Evolutionary conservation across 2,329 filamentous ascomycete genomes (phyloP).

Genomic region (Penicillium italicum): DNA sequence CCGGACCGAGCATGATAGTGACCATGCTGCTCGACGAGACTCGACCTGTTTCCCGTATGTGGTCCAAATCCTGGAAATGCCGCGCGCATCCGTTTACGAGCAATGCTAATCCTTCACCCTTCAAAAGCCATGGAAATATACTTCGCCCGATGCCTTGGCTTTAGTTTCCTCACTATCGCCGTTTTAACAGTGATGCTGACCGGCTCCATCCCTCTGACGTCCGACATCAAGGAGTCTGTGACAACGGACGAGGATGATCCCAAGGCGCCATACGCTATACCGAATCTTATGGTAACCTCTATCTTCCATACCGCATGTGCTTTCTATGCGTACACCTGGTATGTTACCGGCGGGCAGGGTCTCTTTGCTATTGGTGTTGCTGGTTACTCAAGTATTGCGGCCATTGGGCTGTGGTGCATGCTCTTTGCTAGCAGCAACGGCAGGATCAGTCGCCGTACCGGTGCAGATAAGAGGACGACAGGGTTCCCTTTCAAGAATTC

Average conservation of each 20-base stretch:
- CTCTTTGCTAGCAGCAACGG: slow-evolving; percentile 57
- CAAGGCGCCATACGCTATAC: slow-evolving; percentile 61
- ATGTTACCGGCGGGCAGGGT: slow-evolving; percentile 53
- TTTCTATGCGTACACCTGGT: slow-evolving; percentile 67
- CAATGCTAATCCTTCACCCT: slow-evolving; percentile 11
- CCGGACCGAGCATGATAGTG: slow-evolving; percentile 59
- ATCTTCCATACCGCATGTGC: slow-evolving; percentile 62
- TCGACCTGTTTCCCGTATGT: slow-evolving; percentile 52
- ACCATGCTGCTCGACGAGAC: slow-evolving; percentile 57
- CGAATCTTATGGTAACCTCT: slow-evolving; percentile 63
- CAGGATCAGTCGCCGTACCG: slow-evolving; percentile 59
- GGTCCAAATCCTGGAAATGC: neutral
- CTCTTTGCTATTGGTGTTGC: slow-evolving; percentile 60
- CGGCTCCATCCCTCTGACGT: slow-evolving; percentile 64
- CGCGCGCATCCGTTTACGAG: neutral
- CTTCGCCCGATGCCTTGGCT: slow-evolving; percentile 67
- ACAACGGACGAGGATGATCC: slow-evolving; percentile 45
- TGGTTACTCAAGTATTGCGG: slow-evolving; percentile 56
- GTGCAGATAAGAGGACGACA: slow-evolving; percentile 63
- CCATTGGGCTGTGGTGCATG: slow-evolving; percentile 63
- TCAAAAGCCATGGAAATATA: slow-evolving; percentile 63
- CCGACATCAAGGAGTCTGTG: slow-evolving; percentile 42
- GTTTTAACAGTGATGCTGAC: slow-evolving; percentile 65
- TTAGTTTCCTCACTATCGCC: slow-evolving; percentile 63
- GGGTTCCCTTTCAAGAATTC: slow-evolving; percentile 64